Evolutionary conservation across 2,329 filamentous ascomycete species (phyloP), one percentile per base, ranked within the genome.

Genomic region (Claviceps paspali): DNA sequence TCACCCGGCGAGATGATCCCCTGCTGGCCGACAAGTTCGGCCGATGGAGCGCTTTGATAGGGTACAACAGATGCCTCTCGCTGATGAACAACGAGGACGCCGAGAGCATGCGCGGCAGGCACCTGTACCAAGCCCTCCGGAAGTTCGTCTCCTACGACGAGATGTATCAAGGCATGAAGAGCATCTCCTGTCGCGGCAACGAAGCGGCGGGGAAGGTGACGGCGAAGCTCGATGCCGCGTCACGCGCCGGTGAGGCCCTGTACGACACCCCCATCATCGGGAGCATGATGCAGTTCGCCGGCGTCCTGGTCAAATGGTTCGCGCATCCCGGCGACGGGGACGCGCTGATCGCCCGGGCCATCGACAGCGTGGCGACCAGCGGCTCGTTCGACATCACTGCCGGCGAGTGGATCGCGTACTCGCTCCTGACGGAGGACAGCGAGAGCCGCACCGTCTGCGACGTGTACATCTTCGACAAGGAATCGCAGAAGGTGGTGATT

Each of bases 81-180:
- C 14, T 34, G 6, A 26, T 34, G 11, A 27, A 18, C 2, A 27
- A 34, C 14, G 22, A 24, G 14, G 23, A 34, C 5, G 22, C 32
- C 15, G 32, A 27, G 32, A n/a, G 22, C 14, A 34, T 34, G 32
- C 32, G 23, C 6, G 32, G 32, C 23, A 34, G 19, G 15, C 32
- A 27, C 22, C 4, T 34, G 22, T 34, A 34, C 5, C 32, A 34
- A 19, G 32, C 23, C 2, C 22, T 34, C 8, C 32, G 17, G 14
- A 24, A 19, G 23, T 12, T 34, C 14, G 32, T 27, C 15, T 19
- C 14, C 22, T 34, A 26, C 11, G 22, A 18, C 12, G 22, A 24
- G 15, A 34, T 34, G 32, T 34, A 27, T 15, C 32, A 27, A 19
- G 32, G 23, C 22, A 34, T 34, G 32, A 34, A 34, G 14, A 34